Conservation (phyloP, 768 basidiomycete genomes). For the Hemileccinum rubropunctum region DNA sequence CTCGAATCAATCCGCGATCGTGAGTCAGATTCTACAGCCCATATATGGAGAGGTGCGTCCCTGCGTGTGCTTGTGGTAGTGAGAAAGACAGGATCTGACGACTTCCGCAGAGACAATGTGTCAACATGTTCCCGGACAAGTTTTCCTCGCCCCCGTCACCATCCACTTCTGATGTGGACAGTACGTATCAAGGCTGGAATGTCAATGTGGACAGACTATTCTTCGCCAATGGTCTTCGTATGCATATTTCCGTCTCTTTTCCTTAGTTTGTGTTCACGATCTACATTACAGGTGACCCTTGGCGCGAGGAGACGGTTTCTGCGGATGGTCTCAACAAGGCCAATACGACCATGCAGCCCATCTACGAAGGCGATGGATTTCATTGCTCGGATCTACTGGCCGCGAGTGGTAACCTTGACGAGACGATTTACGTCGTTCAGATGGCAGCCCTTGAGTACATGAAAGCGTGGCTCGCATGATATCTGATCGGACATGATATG, state of each 20-base stretch:
- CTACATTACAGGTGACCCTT: conserved; percentile 58
- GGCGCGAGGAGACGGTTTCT: conserved; percentile 68
- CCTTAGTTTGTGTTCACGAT: not conserved
- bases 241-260: conserved; percentile 16
- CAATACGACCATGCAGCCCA: conserved; percentile 54
- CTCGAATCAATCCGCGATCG: conserved; percentile 30
- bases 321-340: conserved; percentile 44
- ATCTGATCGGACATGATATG: not conserved
- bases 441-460: conserved; percentile 49
- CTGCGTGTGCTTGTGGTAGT: not conserved
- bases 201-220: conserved; percentile 56
- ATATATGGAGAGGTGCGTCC: conserved; percentile 25
- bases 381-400: conserved; percentile 61
- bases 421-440: conserved; percentile 54
- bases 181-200: conserved; percentile 59
- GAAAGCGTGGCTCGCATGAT: conserved; percentile 49
- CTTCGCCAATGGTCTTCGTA: conserved; percentile 69
- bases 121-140: conserved; percentile 59
- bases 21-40: conserved; percentile 33
- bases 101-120: conserved; percentile 58
- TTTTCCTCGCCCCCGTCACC: conserved; percentile 49
- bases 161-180: conserved; percentile 43
- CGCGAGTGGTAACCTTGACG: conserved; percentile 41
- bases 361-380: conserved; percentile 60
- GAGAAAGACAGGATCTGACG: not conserved